Evolutionary conservation across 2,329 filamentous ascomycete genomes (phyloP).

Genomic region (Lachnellula hyalina): DNA sequence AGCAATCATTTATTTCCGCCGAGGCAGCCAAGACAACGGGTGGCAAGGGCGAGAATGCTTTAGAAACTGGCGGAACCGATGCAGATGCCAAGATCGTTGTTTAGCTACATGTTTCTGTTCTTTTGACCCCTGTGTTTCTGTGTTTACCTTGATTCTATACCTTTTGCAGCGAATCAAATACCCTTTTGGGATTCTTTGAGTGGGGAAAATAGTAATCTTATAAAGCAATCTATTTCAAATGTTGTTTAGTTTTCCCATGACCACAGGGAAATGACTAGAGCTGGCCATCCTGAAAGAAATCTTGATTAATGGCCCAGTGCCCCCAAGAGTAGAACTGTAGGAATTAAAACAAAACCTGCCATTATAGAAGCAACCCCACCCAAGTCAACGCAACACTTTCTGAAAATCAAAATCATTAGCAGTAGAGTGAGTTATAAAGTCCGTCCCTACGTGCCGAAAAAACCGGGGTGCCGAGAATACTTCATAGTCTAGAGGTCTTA

Average conservation of each 20-base stretch:
- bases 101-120: constrained; percentile 5
- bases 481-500: no score
- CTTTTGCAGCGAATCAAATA: background rate
- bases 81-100: constrained; percentile 26
- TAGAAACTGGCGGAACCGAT: constrained; percentile 14
- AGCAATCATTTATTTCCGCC: constrained; percentile 74
- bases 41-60: constrained; percentile 20
- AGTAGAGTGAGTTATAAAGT: no score
- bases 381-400: no score
- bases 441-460: no score
- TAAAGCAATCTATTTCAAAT: background rate
- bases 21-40: constrained; percentile 35
- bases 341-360: no score
- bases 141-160: background rate
- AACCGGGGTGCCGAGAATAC: no score
- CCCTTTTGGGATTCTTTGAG: background rate
- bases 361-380: no score
- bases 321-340: no score
- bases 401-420: no score
- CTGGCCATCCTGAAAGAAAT: constrained; percentile 29
- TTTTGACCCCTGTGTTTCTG: background rate
- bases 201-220: background rate
- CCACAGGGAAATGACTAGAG: background rate
- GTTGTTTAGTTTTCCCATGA: no score
- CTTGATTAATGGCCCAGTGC: constrained; percentile 48